Conservation (phyloP, 2,329 filamentous ascomycete species). For the Pezicula neosporulosa region DNA sequence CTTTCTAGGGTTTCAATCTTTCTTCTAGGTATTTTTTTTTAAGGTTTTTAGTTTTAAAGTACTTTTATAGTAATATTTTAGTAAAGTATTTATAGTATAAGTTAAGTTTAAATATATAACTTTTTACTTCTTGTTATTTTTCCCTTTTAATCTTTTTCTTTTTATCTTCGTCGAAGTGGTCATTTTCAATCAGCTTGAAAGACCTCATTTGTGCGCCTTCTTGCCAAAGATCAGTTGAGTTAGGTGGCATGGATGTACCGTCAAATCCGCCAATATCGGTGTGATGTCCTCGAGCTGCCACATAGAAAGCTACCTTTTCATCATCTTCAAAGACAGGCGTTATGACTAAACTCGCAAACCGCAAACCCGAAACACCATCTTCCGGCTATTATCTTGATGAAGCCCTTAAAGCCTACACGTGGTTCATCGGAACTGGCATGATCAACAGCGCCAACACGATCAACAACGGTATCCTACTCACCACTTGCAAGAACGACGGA, state of each 20-base stretch:
- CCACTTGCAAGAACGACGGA: conserved; percentile 46
- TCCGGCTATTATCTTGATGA: conserved; percentile 54
- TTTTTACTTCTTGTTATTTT: no score
- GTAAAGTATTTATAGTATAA: no score
- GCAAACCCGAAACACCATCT: conserved; percentile 46
- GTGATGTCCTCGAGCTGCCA: conserved; percentile 27
- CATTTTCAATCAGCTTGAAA: conserved; percentile 68
- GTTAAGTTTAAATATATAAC: no score
- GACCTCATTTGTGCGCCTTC: conserved; percentile 60
- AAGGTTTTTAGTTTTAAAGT: no score
- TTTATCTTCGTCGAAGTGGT: conserved; percentile 74
- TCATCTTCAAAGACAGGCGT: conserved; percentile 67
- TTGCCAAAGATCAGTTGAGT: conserved; percentile 60
- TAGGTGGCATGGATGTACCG: conserved; percentile 66
- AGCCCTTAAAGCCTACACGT: conserved; percentile 44
- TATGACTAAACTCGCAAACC: conserved; percentile 57
- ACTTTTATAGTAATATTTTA: no score
- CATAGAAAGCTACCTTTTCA: conserved; percentile 71
- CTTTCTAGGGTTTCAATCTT: no score
- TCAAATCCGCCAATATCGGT: background rate
- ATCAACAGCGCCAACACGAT: conserved; percentile 44
- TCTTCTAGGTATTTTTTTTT: no score
- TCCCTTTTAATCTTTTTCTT: no score
- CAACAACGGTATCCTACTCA: conserved; percentile 46
- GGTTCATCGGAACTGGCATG: conserved; percentile 46